Conservation (phyloP, 1,139 yeast genomes). For the Meyerozyma sp. region DNA sequence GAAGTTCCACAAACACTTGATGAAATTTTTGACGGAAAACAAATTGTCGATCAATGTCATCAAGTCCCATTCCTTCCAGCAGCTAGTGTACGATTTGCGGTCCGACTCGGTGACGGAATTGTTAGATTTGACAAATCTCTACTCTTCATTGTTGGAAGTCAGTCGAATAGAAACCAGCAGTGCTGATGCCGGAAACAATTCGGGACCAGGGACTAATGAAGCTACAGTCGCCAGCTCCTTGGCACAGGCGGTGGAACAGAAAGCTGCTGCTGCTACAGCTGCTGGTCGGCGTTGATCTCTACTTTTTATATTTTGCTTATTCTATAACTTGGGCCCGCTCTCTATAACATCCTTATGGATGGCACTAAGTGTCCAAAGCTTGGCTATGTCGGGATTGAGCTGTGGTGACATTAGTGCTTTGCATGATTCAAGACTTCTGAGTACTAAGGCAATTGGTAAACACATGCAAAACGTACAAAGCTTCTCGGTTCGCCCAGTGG, state of each 20-base stretch:
- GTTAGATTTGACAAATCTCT: conserved; percentile 41
- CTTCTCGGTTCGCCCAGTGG: conserved; percentile 17
- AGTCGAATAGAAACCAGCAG: conserved; percentile 21
- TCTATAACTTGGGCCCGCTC: conserved; percentile 8
- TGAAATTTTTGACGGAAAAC: conserved; percentile 48
- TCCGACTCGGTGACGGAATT: conserved; percentile 45
- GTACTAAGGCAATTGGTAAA: conserved; percentile 24
- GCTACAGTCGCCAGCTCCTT: conserved; percentile 1
- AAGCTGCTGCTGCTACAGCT: neutral
- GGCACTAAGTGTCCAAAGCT: conserved; percentile 21
- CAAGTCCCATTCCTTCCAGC: conserved; percentile 49
- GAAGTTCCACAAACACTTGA: conserved; percentile 48
- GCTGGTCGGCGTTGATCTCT: neutral
- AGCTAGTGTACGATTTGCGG: conserved; percentile 44
- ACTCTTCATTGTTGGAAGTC: conserved; percentile 43
- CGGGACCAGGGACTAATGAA: neutral
- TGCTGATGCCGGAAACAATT: neutral
- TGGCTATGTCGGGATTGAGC: conserved; percentile 14
- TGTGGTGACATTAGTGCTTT: neutral
- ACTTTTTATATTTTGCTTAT: neutral
- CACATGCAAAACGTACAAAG: conserved; percentile 23
- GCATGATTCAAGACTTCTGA: conserved; percentile 12
- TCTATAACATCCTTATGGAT: conserved; percentile 17
- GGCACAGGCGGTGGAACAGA: conserved; percentile 1
- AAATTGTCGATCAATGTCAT: conserved; percentile 44